phyloP scores from a whole-genome alignment of 1,284 basidiomycete species.

The Ceratobasidium sp. region DNA sequence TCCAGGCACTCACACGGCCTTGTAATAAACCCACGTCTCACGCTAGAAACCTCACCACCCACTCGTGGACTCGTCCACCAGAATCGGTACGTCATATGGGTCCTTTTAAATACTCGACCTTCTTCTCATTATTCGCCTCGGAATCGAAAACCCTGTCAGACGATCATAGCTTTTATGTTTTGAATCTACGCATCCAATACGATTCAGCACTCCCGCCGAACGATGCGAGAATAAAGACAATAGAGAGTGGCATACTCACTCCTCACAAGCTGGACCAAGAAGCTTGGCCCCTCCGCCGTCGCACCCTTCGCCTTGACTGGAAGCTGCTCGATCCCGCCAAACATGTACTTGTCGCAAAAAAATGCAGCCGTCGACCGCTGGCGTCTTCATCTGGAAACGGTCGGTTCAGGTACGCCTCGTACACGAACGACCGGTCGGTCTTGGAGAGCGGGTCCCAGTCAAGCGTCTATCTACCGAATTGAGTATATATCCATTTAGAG shows the following conservation, averaged over 20 bases:
- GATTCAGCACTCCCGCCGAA: too few relatives aligned
- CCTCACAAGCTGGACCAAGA: too few relatives aligned
- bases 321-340: slow-evolving; percentile 17
- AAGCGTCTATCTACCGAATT: background rate
- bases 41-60: background rate
- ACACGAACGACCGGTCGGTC: slow-evolving; percentile 24
- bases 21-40: too few relatives aligned
- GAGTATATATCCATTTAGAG: background rate
- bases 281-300: too few relatives aligned
- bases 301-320: too few relatives aligned
- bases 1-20: too few relatives aligned
- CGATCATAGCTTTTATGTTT: background rate
- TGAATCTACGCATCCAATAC: background rate
- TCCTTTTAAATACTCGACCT: background rate
- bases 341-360: slow-evolving; percentile 44
- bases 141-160: background rate
- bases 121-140: background rate
- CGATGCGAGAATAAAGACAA: background rate
- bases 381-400: slow-evolving; percentile 27
- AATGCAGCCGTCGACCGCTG: slow-evolving; percentile 7
- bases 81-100: background rate
- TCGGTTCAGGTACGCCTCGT: background rate
- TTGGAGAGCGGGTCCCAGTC: slow-evolving; percentile 37
- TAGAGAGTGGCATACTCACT: too few relatives aligned
- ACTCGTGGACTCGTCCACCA: background rate